Evolutionary conservation across 148 eudicot genomes (phyloP).

Genomic region (Rhododendron ovatum): DNA sequence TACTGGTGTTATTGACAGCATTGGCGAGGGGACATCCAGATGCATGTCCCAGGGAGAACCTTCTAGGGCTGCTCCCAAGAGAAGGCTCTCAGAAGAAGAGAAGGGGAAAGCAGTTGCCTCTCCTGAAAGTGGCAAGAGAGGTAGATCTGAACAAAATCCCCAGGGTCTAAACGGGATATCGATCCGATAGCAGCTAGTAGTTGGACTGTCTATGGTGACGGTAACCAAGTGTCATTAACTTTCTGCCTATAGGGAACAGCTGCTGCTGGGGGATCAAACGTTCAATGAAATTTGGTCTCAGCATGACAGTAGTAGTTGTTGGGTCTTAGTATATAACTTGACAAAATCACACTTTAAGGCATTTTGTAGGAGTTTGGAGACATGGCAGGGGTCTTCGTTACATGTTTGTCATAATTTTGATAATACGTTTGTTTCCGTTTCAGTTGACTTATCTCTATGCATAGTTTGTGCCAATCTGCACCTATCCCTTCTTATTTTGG

Average conservation of each 20-base stretch:
- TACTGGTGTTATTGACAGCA: neutral
- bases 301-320: too few relatives aligned
- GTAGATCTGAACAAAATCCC: neutral
- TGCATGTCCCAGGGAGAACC: neutral
- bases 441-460: too few relatives aligned
- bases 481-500: too few relatives aligned
- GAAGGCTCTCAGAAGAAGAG: neutral
- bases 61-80: neutral
- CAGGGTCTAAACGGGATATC: neutral
- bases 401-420: too few relatives aligned
- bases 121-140: neutral
- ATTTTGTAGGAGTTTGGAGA: neutral
- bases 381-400: too few relatives aligned
- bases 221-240: too few relatives aligned
- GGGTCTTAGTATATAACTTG: neutral
- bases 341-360: neutral
- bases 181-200: neutral
- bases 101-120: neutral
- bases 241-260: neutral
- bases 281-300: neutral
- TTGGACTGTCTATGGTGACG: neutral
- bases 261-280: neutral
- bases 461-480: too few relatives aligned
- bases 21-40: neutral
- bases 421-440: too few relatives aligned